phyloP scores from a whole-genome alignment of 768 basidiomycete species.

The Auricularia heimuer region DNA sequence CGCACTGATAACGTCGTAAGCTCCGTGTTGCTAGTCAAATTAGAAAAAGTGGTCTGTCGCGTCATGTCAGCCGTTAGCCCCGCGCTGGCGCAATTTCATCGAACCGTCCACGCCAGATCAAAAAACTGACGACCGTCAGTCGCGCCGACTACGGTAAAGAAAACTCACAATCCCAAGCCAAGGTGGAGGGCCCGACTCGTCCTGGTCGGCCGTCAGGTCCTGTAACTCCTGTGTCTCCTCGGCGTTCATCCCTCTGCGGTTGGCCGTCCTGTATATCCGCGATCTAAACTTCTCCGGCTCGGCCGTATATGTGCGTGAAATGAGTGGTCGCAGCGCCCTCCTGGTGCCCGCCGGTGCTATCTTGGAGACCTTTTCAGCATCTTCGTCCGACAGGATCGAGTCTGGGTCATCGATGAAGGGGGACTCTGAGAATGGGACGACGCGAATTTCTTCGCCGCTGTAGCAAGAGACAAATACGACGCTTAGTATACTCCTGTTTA shows the following conservation, averaged over 20 bases:
- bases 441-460: no score
- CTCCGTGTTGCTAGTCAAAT: neutral
- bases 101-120: neutral
- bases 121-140: neutral
- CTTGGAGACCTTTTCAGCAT: no score
- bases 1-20: neutral
- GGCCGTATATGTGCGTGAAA: no score
- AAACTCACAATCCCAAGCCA: neutral
- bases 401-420: no score
- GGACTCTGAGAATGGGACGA: no score
- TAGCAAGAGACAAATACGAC: no score
- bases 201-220: neutral
- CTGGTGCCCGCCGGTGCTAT: no score
- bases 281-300: no score
- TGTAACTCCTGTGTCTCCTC: neutral
- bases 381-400: no score
- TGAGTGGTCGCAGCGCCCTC: no score
- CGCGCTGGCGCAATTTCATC: neutral
- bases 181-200: neutral
- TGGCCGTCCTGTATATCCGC: no score
- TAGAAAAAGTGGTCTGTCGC: neutral
- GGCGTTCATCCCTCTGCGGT: neutral
- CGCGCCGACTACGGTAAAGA: neutral
- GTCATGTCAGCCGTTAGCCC: neutral
- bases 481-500: neutral